Conservation (phyloP, 2,329 filamentous ascomycete genomes). For the Nemania serpens region DNA sequence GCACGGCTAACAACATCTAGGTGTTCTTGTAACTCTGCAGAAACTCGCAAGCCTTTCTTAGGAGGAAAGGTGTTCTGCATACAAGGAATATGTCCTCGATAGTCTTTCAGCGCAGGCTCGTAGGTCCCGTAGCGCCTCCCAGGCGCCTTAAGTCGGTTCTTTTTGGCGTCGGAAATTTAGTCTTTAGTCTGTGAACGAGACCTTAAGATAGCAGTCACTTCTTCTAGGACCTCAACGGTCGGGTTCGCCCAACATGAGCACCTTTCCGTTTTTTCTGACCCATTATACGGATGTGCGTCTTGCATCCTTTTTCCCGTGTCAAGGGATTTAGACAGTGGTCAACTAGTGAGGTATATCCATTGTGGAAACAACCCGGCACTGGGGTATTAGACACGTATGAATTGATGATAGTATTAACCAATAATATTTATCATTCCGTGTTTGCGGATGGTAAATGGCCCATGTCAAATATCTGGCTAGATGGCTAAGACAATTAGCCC, state of each 20-base stretch:
- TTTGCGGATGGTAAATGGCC: too few species aligned
- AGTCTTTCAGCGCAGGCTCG: conserved; percentile 26
- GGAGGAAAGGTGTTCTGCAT: conserved; percentile 29
- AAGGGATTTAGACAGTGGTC: not conserved
- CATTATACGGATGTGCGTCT: not conserved
- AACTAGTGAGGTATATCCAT: not conserved
- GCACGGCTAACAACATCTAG: conserved; percentile 37
- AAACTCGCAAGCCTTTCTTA: conserved; percentile 51
- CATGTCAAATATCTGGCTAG: too few species aligned
- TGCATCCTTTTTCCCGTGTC: not conserved
- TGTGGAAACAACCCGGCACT: too few species aligned
- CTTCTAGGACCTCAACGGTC: not conserved
- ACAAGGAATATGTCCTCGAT: conserved; percentile 21
- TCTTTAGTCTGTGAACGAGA: not conserved
- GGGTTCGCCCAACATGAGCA: not conserved
- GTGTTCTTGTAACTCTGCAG: conserved; percentile 57
- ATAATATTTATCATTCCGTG: too few species aligned
- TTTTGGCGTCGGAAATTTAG: not conserved
- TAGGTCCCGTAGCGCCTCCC: conserved; percentile 3
- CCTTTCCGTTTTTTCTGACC: not conserved
- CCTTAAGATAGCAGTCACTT: not conserved
- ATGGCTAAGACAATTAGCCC: too few species aligned
- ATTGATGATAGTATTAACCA: too few species aligned
- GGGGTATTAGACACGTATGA: not conserved
- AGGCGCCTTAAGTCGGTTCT: not conserved